phyloP scores from a whole-genome alignment of 202 grass and related monocot species.

The Elaeis oleifera region DNA sequence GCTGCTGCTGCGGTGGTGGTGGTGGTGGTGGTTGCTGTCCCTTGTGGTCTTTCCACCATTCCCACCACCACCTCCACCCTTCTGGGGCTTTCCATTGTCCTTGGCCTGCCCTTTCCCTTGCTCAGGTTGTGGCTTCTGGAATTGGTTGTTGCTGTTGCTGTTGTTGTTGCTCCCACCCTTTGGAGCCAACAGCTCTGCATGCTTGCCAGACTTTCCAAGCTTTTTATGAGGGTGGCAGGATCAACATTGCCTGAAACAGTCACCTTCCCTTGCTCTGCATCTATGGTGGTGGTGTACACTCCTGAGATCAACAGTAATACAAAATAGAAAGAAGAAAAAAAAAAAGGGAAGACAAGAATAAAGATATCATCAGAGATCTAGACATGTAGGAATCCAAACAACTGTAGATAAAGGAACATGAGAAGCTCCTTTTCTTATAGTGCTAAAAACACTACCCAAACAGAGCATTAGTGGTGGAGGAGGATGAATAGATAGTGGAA shows the following conservation, averaged over 20 bases:
- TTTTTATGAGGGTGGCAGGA: constrained; percentile 24
- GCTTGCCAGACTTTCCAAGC: constrained; percentile 19
- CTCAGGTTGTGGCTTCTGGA: constrained; percentile 4
- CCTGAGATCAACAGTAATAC: background rate
- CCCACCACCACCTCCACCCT: background rate
- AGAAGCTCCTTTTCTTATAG: too few relatives aligned
- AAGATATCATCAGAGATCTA: too few relatives aligned
- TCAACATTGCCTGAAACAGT: constrained; percentile 24
- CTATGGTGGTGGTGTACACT: constrained; percentile 21
- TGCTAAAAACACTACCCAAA: too few relatives aligned
- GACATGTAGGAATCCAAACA: too few relatives aligned
- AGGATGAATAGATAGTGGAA: background rate
- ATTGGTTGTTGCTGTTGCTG: background rate
- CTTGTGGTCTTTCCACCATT: background rate
- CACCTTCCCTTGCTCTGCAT: constrained; percentile 29
- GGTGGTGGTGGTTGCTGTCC: background rate
- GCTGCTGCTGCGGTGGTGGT: background rate
- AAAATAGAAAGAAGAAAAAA: too few relatives aligned
- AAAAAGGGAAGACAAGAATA: too few relatives aligned
- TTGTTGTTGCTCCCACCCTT: background rate
- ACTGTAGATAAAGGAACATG: too few relatives aligned
- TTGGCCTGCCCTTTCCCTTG: constrained; percentile 13
- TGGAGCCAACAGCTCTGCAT: constrained; percentile 15
- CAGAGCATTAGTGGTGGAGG: background rate
- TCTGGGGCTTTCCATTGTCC: constrained; percentile 2